A percentile compares a stretch with the other conserved stretches of the same genome.
Evolutionary conservation across 1,284 basidiomycete species (phyloP).

Genomic region (Coniferiporia sulphurascens): DNA sequence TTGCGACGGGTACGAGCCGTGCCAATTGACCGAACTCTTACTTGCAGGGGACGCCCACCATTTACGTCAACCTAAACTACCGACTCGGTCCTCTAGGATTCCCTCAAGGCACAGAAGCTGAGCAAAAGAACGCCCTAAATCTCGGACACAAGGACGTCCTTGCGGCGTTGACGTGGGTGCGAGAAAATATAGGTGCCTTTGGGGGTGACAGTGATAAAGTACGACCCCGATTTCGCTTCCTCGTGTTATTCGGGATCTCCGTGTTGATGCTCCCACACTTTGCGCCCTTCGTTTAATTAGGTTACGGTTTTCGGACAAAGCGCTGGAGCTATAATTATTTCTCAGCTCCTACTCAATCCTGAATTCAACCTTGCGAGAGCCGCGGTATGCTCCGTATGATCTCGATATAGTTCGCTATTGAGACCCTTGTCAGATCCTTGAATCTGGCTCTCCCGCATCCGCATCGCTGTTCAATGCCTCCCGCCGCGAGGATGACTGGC

Average conservation of each 20-base stretch:
- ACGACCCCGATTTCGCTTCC: background rate
- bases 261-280: too few species aligned
- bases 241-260: background rate
- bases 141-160: conserved; percentile 41
- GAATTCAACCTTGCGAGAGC: conserved; percentile 37
- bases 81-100: conserved; percentile 47
- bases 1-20: background rate
- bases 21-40: background rate
- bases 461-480: conserved; percentile 28
- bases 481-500: conserved; percentile 34
- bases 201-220: conserved; percentile 44
- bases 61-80: conserved; percentile 57
- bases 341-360: conserved; percentile 39
- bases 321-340: conserved; percentile 45
- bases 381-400: conserved; percentile 31
- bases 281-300: conserved; percentile 22
- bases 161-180: conserved; percentile 44
- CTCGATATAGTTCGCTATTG: too few species aligned
- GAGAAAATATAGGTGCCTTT: conserved; percentile 41
- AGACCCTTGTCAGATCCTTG: conserved; percentile 34
- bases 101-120: conserved; percentile 43
- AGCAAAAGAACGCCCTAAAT: conserved; percentile 35
- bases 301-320: conserved; percentile 53
- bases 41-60: conserved; percentile 35
- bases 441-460: conserved; percentile 38